phyloP scores from a whole-genome alignment of 495 filamentous ascomycete species.

The Rhypophila decipiens region DNA sequence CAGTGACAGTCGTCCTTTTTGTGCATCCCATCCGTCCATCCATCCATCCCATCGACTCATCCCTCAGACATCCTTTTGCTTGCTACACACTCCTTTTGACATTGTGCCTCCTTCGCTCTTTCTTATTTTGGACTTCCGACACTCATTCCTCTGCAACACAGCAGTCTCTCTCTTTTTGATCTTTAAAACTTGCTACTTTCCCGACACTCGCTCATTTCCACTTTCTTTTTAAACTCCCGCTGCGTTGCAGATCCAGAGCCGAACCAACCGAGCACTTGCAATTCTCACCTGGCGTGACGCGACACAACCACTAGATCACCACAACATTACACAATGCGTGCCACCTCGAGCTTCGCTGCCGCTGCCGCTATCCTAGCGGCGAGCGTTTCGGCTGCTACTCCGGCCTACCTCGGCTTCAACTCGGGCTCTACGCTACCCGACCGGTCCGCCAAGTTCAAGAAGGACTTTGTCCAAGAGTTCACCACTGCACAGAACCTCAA shows the following conservation, averaged over 20 bases:
- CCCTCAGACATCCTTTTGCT: neutral
- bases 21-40: neutral
- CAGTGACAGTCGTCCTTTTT: neutral
- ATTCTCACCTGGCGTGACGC: neutral
- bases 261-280: neutral
- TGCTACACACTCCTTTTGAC: no score
- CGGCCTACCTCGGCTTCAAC: conserved; percentile 45
- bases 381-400: conserved; percentile 25
- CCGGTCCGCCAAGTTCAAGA: conserved; percentile 42
- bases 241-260: neutral
- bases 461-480: conserved; percentile 42
- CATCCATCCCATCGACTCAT: neutral
- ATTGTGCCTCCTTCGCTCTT: neutral
- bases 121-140: neutral
- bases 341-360: conserved; percentile 18
- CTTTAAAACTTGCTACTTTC: neutral
- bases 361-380: conserved; percentile 26
- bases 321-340: conserved; percentile 17
- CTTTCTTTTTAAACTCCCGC: neutral
- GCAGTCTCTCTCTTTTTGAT: neutral
- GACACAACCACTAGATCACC: neutral
- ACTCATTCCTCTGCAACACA: neutral
- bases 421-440: conserved; percentile 38
- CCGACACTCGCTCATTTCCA: neutral
- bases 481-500: conserved; percentile 35